phyloP scores from a whole-genome alignment of 1,139 yeast species.

The Pichia norvegensis region DNA sequence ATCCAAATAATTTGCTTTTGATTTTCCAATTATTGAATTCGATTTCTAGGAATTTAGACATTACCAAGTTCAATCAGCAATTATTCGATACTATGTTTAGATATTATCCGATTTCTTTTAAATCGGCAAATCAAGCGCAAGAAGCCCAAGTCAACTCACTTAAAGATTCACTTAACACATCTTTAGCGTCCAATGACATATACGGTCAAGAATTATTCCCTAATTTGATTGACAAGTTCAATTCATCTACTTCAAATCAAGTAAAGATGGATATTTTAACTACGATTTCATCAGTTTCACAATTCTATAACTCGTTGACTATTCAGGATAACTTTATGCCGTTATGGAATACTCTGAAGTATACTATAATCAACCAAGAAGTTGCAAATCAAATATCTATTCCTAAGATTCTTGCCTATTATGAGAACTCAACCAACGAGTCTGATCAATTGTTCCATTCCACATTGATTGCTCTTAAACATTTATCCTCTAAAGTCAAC shows the following conservation, averaged over 20 bases:
- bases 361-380: constrained; percentile 74
- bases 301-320: constrained; percentile 40
- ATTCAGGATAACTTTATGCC: constrained; percentile 58
- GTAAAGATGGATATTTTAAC: constrained; percentile 71
- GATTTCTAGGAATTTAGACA: constrained; percentile 41
- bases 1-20: constrained; percentile 73
- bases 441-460: constrained; percentile 11
- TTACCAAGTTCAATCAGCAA: constrained; percentile 42
- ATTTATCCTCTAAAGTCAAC: constrained; percentile 4
- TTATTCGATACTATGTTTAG: constrained; percentile 86
- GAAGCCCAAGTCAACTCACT: constrained; percentile 69
- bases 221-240: constrained; percentile 72
- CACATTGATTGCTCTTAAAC: constrained; percentile 15
- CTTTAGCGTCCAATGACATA: constrained; percentile 55
- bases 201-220: constrained; percentile 73
- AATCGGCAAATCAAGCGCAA: constrained; percentile 91
- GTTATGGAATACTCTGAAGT: constrained; percentile 83
- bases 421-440: constrained; percentile 11
- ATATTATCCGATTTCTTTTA: constrained; percentile 93
- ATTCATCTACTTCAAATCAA: constrained; percentile 62
- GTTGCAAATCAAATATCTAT: constrained; percentile 30
- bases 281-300: constrained; percentile 53
- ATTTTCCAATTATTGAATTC: constrained; percentile 55
- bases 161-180: constrained; percentile 48
- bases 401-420: constrained; percentile 32